Evolutionary conservation across 768 basidiomycete genomes (phyloP), one percentile per base, ranked within the genome.

Genomic region (Hygrophorus pudorinus): DNA sequence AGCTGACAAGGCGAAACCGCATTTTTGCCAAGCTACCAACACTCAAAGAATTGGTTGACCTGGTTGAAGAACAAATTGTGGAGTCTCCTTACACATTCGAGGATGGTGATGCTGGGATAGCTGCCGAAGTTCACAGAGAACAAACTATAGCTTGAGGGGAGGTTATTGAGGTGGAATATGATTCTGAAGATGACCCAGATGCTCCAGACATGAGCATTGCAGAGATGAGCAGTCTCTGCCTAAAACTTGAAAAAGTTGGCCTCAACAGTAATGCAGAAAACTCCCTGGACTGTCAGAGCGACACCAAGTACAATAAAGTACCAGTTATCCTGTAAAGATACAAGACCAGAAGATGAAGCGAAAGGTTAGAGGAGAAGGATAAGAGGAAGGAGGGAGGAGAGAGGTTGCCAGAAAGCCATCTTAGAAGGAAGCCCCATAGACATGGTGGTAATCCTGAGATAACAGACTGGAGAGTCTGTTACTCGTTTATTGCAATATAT

Each of bases 11-110:
- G n/a, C 32, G 39, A 13, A 47, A 46, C n/a, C 39, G 18, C 4
- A 51, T 58, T 37, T 44, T 44, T 45, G 47, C 52, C 16, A 30
- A 28, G 3, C 17, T 42, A 2, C 44, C 33, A 33, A 42, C 46
- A 2, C 8, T 55, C 14, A 47, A 53, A 5, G 46, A 49, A 14
- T 28, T 55, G 10, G 21, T 58, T 7, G 49, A 56, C 38, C 48
- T 47, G 2, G 38, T 33, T n/a, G 49, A 48, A 33, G 58, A 59
- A 36, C 32, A 53, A 20, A 28, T 24, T 36, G 42, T 31, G 24
- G 48, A 51, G 12, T 48, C 36, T 11, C 17, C 29, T 21, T 27
- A 30, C 11, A 20, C 24, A 33, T 47, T 50, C 39, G 37, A 41
- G 18, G 49, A 30, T 37, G 47, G 46, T 12, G 46, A 51, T 35